Evolutionary conservation across 768 basidiomycete species (phyloP), one percentile per base, ranked within the genome.

Genomic region (Naganishia onofrii): DNA sequence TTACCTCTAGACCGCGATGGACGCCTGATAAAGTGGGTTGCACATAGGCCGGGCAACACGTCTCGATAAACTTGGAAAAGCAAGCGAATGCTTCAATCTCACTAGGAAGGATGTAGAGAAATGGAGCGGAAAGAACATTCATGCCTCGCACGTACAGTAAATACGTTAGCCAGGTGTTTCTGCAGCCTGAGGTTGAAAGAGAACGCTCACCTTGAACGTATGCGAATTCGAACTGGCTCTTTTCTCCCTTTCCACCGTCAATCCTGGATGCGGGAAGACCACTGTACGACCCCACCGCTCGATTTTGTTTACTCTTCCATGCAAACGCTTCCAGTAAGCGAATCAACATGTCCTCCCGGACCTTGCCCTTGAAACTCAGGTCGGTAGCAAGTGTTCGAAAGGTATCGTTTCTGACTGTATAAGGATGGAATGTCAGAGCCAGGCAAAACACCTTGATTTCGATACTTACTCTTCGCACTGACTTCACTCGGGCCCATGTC

Each of bases 81-180:
- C 92, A 96, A 72, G 89, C 93, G 81, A 97, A 99, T 0, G 96
- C 96, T 81, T 99, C 96, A n/a, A 98, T 82, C 80, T 99, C 93
- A 12, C 93, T 93, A 7, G 96, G 94, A 88, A 98, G 91, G 13
- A 91, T 92, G 78, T 96, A 99, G 32, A 99, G 85, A 81, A 98
- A 99, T 0, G 96, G 96, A 2, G 96, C 96, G 26, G 94, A 93
- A 42, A 99, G 88, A 57, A 98, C 96, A 79, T 99, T 99, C 93
- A 96, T 97, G 34, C 96, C 80, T 81, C 56, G 6, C 0, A 23
- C 15, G 19, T 15, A 19, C 12, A 19, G 5, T n/a, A n/a, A n/a
- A n/a, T 5, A 23, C 26, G 36, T 56, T 38, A 19, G 52, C 5
- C 52, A 19, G 26, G 44, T 29, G 3, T 12, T 26, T n/a, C 48